Evolutionary conservation across 2,329 filamentous ascomycete species (phyloP), one percentile per base, ranked within the genome.

Genomic region (Chalaropsis ovoidea): DNA sequence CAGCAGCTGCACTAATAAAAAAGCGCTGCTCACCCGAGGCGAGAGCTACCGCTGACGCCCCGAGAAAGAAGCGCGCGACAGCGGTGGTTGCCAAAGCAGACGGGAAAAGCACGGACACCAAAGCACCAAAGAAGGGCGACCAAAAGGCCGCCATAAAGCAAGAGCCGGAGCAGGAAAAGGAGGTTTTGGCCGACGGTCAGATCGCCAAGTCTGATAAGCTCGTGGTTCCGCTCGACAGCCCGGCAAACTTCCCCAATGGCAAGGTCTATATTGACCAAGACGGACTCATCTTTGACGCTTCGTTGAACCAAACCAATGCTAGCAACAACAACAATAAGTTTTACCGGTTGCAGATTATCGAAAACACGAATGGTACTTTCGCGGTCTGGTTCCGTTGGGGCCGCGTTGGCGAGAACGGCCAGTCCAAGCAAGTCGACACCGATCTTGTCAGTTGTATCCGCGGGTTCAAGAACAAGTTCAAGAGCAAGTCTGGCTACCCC

Each of bases 261-360:
- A 71, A 75, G 19, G 89, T 95, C 41, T 85, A 87, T 71, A 82
- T 93, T 65, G 86, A 86, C 68, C 75, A 81, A 0, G 74, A 81
- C 47, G 83, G 84, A 22, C 75, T 87, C 65, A 89, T 93, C 61
- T 93, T 83, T 73, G 90, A 95, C 72, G 89, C 88, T 0, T 85
- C 87, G 0, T 77, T 95, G 58, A 94, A 92, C 70, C 87, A 92
- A 72, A 88, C 89, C 11, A 88, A 90, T 69, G 78, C 88, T 0
- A 76, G 78, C 0, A 75, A 80, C 60, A 94, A 93, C 72, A 88
- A 88, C 74, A 93, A 94, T 74, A 94, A 94, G 70, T 93, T 92
- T 73, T 93, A 92, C 71, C 82, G 84, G 35, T 73, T 91, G 35
- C 88, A 93, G 77, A 77, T 89, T 71, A 73, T 69, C 4, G 27